Percentiles rank a stretch among this genome's conserved stretches.
These are phyloP conservation scores for Coniella vitis DNA, from an alignment of 2,329 filamentous ascomycete species.

Conservation along the genomic window DNA sequence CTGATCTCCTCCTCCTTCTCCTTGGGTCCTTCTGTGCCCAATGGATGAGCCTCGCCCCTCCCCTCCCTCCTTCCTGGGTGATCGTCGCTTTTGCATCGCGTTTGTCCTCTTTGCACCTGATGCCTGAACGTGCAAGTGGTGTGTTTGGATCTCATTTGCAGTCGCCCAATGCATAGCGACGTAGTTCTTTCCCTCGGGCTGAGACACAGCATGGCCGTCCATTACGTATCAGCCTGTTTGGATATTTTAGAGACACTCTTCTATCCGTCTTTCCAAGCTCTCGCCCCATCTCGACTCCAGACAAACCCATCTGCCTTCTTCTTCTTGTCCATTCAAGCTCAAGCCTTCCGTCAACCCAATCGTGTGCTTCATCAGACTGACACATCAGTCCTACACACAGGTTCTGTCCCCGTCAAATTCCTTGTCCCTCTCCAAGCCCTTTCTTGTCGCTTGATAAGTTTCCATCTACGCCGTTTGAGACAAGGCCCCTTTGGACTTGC, in stretches of 20 bases:
- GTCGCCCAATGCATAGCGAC: not conserved
- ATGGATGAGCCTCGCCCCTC: not conserved
- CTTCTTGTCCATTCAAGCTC: not conserved
- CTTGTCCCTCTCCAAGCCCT: no score
- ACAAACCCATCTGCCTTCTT: not conserved
- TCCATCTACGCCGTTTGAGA: no score
- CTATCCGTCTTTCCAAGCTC: no score
- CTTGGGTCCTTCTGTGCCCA: no score
- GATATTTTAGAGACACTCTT: no score
- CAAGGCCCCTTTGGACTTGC: no score
- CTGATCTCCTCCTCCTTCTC: no score
- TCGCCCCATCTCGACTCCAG: not conserved
- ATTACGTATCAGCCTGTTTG: not conserved
- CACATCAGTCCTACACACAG: no score
- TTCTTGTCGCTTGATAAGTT: no score
- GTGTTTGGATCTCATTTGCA: conserved; percentile 1
- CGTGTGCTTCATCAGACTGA: no score
- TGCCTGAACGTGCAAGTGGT: not conserved
- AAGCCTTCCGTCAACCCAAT: not conserved
- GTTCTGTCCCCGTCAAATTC: not conserved
- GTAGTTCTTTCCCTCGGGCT: not conserved
- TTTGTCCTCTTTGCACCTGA: not conserved
- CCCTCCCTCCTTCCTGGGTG: not conserved
- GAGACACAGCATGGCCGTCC: not conserved
- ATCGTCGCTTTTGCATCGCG: not conserved